Base-by-base conservation (phyloP, 345 rosid species). In the Luvunga scandens region DNA sequence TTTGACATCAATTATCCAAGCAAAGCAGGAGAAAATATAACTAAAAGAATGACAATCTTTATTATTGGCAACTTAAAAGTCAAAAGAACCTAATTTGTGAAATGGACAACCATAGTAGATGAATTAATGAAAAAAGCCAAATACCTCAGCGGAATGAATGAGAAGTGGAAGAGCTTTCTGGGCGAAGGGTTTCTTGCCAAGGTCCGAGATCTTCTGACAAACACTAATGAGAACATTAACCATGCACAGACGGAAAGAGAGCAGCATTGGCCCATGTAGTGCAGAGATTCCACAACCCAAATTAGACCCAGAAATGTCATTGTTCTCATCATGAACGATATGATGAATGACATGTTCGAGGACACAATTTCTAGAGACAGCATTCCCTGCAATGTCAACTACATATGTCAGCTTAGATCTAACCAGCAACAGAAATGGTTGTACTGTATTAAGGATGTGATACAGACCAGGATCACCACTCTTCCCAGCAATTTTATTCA, bases 211-310 rank as follows among this genome's bases (percentile, higher is more conserved):
- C 83, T 95, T 93, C 85, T 95, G 95, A 84, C 92, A 91, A 71
- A 88, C 88, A 83, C 97, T 93, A 75, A 95, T 90, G 70, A 95
- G 92, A 75, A 90, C 92, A 82, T 95, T 95, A 73, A 95, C 94
- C 98, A 92, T 93, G 84, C 98, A 93, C 62, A 91, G 83, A 75
- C 91, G 92, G 64, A 90, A 92, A 34, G 95, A 80, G 72, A 77
- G 72, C 69, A 83, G 82, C 55, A 65, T 36, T 53, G 87, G 76
- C 10, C 67, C 80, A 72, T 75, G 91, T 73, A 24, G 31, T 55
- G 66, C 77, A 64, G 45, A 48, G 59, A 77, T 71, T 22, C 87
- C 84, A 64, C 72, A 73, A 65, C 33, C 78, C 27, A 57, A 57
- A 21, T 57, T 57, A 57, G 25, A 57, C 25, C 4, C 13, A 57